Conservation (phyloP, 768 basidiomycete species). For the Lactifluus volemus region DNA sequence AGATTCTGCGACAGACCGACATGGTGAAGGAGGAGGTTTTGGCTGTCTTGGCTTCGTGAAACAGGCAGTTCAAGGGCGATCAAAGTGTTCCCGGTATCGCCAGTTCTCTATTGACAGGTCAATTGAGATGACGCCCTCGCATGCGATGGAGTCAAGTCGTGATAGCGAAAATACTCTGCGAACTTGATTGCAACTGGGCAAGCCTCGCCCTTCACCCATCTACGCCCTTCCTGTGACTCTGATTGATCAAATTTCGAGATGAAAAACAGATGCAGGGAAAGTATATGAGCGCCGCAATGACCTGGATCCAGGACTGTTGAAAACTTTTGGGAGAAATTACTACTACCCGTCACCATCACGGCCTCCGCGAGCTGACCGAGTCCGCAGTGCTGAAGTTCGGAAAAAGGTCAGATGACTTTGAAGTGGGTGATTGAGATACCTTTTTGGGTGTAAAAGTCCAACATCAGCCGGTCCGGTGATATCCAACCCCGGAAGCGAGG, state of each 20-base stretch:
- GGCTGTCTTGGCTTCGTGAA: conserved; percentile 67
- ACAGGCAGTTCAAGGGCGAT: conserved; percentile 71
- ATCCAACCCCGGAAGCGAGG: not conserved
- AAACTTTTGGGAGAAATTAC: no score
- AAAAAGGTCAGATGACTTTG: not conserved
- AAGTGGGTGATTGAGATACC: not conserved
- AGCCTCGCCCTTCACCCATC: not conserved
- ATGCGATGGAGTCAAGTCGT: not conserved
- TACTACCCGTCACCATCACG: not conserved
- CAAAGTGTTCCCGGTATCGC: conserved; percentile 67
- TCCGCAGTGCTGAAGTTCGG: not conserved
- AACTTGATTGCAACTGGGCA: not conserved
- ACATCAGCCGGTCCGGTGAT: not conserved
- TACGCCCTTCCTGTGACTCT: not conserved
- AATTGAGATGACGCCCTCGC: no score
- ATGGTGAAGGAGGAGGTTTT: conserved; percentile 82
- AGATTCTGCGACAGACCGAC: conserved; percentile 63
- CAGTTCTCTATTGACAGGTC: conserved; percentile 52
- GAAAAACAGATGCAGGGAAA: no score
- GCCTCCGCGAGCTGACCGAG: not conserved
- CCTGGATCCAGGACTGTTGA: no score
- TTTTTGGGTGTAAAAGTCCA: not conserved
- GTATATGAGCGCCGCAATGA: no score
- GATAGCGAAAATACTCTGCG: not conserved
- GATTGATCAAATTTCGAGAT: not conserved